These are phyloP conservation scores for Citrus sp. DNA, from an alignment of 345 rosid genomes.

Conservation along the genomic window DNA sequence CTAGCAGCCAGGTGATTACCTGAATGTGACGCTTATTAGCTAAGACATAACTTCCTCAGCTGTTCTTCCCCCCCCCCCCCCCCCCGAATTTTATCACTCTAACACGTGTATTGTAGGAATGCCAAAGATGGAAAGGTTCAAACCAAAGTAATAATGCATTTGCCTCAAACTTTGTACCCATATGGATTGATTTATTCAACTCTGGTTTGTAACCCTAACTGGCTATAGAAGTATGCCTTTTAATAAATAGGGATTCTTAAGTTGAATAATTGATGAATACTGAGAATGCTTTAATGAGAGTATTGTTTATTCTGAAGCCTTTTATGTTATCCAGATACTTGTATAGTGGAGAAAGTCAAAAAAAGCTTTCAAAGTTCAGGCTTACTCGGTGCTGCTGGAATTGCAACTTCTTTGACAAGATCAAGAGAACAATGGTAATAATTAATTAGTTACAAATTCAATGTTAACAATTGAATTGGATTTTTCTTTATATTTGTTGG, in stretches of 20 bases:
- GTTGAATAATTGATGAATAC: no score
- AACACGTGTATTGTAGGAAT: conserved; percentile 31
- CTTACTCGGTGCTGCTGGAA: no score
- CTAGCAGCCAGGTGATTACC: conserved; percentile 22
- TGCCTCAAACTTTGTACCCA: conserved; percentile 81
- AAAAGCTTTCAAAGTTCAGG: conserved; percentile 59
- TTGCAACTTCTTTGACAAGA: no score
- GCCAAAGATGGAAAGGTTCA: conserved; percentile 46
- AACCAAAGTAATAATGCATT: conserved; percentile 60
- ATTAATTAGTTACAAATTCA: no score
- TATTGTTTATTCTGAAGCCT: not conserved
- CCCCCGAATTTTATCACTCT: not conserved
- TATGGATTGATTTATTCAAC: conserved; percentile 71
- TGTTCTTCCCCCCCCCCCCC: not conserved
- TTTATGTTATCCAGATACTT: conserved; percentile 38
- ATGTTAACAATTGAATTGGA: no score
- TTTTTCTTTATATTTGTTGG: no score
- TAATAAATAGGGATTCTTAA: no score
- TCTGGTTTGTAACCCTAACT: conserved; percentile 45
- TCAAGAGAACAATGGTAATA: no score
- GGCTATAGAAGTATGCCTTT: no score
- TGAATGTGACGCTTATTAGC: not conserved
- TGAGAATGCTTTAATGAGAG: no score
- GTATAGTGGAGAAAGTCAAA: conserved; percentile 51
- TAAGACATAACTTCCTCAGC: not conserved